Percentiles rank a stretch among this genome's conserved stretches.
Conservation (phyloP, 2,329 filamentous ascomycete species). For the Tolypocladium guangdongense region DNA sequence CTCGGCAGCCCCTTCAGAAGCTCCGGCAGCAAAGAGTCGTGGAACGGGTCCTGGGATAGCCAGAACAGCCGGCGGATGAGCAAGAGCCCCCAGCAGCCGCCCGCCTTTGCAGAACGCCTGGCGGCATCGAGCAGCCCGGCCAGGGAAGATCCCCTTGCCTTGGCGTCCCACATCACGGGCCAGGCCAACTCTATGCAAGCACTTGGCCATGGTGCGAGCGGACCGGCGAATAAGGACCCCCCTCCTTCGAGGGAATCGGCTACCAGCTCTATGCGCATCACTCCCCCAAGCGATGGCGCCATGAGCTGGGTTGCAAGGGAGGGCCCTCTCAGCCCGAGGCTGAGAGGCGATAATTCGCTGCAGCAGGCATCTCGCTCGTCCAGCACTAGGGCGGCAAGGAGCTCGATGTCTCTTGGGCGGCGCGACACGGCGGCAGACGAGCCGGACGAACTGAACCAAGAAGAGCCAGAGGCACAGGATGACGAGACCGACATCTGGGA, state of each 20-base stretch:
- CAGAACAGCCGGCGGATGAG: conserved; percentile 14
- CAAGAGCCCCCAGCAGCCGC: conserved; percentile 17
- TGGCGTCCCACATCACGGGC: conserved; percentile 13
- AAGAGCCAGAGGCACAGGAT: conserved; percentile 11
- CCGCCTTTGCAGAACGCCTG: conserved; percentile 5
- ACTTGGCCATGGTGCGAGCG: conserved; percentile 14
- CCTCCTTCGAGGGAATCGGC: conserved; percentile 14
- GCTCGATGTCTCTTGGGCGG: conserved; percentile 3
- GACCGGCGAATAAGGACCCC: conserved; percentile 1
- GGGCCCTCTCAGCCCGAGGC: conserved; percentile 23
- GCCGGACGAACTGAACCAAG: conserved; percentile 4
- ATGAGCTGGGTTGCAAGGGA: conserved; percentile 33
- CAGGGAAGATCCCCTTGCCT: conserved; percentile 19
- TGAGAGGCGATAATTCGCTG: conserved; percentile 24
- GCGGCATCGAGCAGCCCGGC: conserved; percentile 6
- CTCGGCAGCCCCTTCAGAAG: conserved; percentile 45
- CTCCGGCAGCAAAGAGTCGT: conserved; percentile 24
- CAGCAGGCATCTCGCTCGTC: conserved; percentile 14
- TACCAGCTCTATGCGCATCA: conserved; percentile 21
- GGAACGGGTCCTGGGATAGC: conserved; percentile 15
- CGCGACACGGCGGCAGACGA: conserved; percentile 9
- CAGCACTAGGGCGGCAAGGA: neutral
- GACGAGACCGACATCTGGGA: conserved; percentile 47
- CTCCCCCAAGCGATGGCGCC: conserved; percentile 21
- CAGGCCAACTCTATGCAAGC: conserved; percentile 22